Conservation (phyloP, 2,329 filamentous ascomycete genomes). For the Ophiosphaerella herpotricha region DNA sequence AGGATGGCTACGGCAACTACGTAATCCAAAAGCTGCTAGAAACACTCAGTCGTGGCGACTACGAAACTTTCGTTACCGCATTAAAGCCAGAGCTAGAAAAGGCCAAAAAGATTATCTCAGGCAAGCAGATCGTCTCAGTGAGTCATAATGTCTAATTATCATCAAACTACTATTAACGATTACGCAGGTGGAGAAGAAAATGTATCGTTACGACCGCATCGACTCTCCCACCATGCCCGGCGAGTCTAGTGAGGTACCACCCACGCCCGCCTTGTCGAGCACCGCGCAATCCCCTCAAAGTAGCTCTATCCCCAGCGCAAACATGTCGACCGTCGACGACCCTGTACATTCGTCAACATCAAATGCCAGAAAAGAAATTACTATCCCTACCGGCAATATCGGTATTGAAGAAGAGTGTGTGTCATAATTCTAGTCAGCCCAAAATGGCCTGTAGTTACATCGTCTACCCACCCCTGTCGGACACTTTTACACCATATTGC, state of each 20-base stretch:
- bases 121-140: conserved; percentile 52
- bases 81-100: conserved; percentile 53
- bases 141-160: conserved; percentile 8
- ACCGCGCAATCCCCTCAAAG: conserved; percentile 72
- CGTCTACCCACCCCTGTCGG: conserved; percentile 1
- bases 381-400: conserved; percentile 16
- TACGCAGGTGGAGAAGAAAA: conserved; percentile 53
- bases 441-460: not conserved
- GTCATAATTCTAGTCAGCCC: conserved; percentile 5
- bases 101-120: conserved; percentile 47
- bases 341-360: conserved; percentile 36
- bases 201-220: conserved; percentile 49
- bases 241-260: conserved; percentile 45
- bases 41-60: conserved; percentile 48
- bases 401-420: conserved; percentile 20
- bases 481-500: conserved; percentile 1
- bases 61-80: conserved; percentile 46
- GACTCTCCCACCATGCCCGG: conserved; percentile 34
- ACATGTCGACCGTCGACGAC: conserved; percentile 59
- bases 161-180: conserved; percentile 6
- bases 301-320: conserved; percentile 67
- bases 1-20: conserved; percentile 93
- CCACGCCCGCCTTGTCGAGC: conserved; percentile 68
- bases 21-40: conserved; percentile 87
- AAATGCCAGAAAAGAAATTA: conserved; percentile 16